Base-by-base conservation (phyloP, 495 filamentous ascomycete genomes). In the Acidomyces sp. region DNA sequence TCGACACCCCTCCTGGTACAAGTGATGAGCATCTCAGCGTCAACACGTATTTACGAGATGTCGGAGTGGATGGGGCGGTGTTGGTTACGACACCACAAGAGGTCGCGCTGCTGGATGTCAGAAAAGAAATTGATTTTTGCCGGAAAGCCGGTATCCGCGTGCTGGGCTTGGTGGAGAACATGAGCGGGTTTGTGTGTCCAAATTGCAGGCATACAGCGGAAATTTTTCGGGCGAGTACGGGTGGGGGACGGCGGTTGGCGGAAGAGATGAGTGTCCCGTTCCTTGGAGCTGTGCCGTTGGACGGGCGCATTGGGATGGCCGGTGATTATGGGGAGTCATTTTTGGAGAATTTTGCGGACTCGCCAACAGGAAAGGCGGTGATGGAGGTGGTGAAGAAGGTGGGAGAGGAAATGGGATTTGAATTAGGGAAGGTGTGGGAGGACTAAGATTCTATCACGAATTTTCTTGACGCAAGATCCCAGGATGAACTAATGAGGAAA, bases 261-360 rank as follows among this genome's bases (percentile, higher is more conserved):
- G 69, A 77, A 61, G 86, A 93, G 56, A 85, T 81, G 69, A 70
- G 71, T 4, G 81, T 97, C 12, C 79, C 82, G 1, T 96, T 90
- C 55, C 61, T 97, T 15, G 90, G 90, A 1, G 70, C 78, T 17
- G 87, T 97, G n/a, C 90, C 90, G 26, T 62, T 97, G 31, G 90
- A 97, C 51, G 88, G 90, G 3, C 67, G 88, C 34, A 87, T 97
- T 38, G 87, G 90, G 1, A 93, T 94, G 81, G 77, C 85, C 3
- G 92, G 87, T 53, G 90, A 97, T 56, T 94, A 81, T 61, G 90
- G 90, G 1, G 92, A 96, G 71, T 94, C 85, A 57, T 96, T 95
- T 61, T 83, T 96, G 51, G 86, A 96, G 42, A 72, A 74, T 30
- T 97, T 80, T 58, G 83, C 88, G 0, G 88, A 96, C 46, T 93